Conservation (phyloP, 2,329 filamentous ascomycete species). For the Myriosclerotinia duriaeana region DNA sequence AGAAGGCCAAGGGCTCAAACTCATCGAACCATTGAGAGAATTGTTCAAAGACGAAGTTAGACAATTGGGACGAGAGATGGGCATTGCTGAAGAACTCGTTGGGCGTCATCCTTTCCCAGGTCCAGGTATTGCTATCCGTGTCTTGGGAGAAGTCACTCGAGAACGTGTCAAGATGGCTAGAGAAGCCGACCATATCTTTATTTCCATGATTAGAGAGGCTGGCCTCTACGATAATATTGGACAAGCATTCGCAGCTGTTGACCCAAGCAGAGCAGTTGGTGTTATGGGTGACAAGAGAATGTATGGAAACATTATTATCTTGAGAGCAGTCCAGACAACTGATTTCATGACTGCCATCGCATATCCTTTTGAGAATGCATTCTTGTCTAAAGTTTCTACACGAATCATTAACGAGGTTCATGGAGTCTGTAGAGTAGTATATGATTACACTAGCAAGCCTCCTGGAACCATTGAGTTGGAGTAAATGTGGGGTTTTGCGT, state of each 20-base stretch:
- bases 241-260: constrained; percentile 68
- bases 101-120: constrained; percentile 78
- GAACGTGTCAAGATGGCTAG: constrained; percentile 77
- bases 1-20: constrained; percentile 54
- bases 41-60: constrained; percentile 85
- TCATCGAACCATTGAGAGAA: constrained; percentile 76
- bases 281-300: constrained; percentile 69
- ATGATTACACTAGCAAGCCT: constrained; percentile 59
- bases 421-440: constrained; percentile 69
- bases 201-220: constrained; percentile 69
- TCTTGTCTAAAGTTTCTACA: constrained; percentile 63
- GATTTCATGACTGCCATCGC: constrained; percentile 45
- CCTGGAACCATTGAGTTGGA: constrained; percentile 68
- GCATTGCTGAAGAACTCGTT: constrained; percentile 72
- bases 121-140: constrained; percentile 65
- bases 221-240: constrained; percentile 71
- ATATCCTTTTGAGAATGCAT: constrained; percentile 54
- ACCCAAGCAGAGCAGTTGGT: constrained; percentile 64
- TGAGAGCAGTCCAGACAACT: constrained; percentile 60
- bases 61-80: constrained; percentile 65
- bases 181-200: constrained; percentile 77
- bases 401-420: constrained; percentile 67
- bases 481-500: constrained; percentile 41
- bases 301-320: constrained; percentile 60
- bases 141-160: constrained; percentile 80